Conservation (phyloP, 2,329 filamentous ascomycete species). For the Apiospora arundinis region DNA sequence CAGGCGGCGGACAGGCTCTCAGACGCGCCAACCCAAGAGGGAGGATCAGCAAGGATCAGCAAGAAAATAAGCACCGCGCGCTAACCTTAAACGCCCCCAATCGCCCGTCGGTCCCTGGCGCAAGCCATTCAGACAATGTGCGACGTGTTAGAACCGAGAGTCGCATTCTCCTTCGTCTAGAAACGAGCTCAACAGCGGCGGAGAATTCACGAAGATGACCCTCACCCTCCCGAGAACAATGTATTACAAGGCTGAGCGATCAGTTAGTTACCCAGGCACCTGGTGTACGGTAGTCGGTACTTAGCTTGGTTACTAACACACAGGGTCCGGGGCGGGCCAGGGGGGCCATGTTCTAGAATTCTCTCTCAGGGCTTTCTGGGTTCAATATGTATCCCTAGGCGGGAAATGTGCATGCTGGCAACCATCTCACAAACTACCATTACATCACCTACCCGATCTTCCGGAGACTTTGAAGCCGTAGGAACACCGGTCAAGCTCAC, state of each 20-base stretch:
- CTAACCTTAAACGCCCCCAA: neutral
- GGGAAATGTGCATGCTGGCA: neutral
- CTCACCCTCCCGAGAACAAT: neutral
- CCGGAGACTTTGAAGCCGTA: neutral
- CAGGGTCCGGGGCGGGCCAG: neutral
- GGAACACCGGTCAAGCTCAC: neutral
- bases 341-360: neutral
- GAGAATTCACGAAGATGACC: neutral
- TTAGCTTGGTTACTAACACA: no score
- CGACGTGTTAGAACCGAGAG: neutral
- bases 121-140: neutral
- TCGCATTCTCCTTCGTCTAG: neutral
- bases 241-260: neutral
- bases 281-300: neutral
- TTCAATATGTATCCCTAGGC: neutral
- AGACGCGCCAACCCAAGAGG: neutral
- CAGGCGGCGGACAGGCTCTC: neutral
- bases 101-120: neutral
- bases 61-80: neutral
- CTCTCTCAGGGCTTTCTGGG: neutral
- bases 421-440: neutral
- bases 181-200: neutral
- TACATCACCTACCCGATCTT: neutral
- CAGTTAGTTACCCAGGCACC: neutral
- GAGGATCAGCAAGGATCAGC: neutral